Evolutionary conservation across 306 rosid species (phyloP).

Genomic region (Cyclanthera cordifolia): DNA sequence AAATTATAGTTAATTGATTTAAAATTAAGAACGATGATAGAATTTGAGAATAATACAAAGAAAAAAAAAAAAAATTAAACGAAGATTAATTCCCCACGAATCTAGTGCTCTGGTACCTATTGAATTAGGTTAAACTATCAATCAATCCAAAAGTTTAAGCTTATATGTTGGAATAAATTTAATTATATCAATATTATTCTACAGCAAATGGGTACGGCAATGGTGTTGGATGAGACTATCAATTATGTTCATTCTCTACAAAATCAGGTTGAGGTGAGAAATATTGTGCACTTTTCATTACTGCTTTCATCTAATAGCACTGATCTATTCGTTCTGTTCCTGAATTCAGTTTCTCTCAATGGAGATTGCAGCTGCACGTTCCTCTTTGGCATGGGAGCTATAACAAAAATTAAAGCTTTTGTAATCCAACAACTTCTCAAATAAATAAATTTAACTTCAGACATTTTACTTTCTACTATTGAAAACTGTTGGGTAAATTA

Average conservation of each 20-base stretch:
- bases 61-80: too few relatives aligned
- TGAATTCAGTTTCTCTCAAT: slow-evolving; percentile 28
- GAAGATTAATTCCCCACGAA: too few relatives aligned
- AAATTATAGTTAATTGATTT: too few relatives aligned
- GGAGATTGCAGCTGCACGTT: slow-evolving; percentile 29
- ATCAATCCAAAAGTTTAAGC: too few relatives aligned
- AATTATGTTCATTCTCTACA: slow-evolving; percentile 25
- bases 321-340: neutral
- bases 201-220: slow-evolving; percentile 26
- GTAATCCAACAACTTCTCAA: slow-evolving; percentile 9
- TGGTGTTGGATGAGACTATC: slow-evolving; percentile 33
- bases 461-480: slow-evolving; percentile 6
- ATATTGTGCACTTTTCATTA: neutral
- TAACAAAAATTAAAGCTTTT: slow-evolving; percentile 6
- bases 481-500: neutral
- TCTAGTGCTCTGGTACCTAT: too few relatives aligned
- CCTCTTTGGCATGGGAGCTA: slow-evolving; percentile 13
- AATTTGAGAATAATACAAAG: too few relatives aligned
- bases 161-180: too few relatives aligned
- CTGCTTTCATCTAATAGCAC: neutral
- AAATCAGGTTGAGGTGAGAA: slow-evolving; percentile 29
- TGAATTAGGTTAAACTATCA: too few relatives aligned
- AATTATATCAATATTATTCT: neutral
- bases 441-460: neutral
- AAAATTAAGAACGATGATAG: too few relatives aligned